These are phyloP conservation scores for Erodium trifolium DNA, from an alignment of 441 rosid genomes.

Conservation along the genomic window DNA sequence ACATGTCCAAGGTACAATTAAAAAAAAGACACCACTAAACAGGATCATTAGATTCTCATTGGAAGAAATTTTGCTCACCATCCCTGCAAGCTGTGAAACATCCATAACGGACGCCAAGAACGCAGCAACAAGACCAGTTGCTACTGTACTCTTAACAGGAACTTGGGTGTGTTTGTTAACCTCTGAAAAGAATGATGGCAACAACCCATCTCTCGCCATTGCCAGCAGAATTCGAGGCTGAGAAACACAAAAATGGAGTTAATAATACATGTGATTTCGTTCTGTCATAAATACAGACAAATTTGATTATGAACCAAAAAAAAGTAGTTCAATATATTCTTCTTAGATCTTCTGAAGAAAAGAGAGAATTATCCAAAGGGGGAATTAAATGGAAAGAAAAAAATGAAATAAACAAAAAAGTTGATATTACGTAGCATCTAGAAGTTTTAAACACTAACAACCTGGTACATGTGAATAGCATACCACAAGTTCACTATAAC, in stretches of 20 bases:
- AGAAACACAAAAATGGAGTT: conserved; percentile 12
- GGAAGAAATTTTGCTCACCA: conserved; percentile 34
- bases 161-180: conserved; percentile 50
- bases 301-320: too few species aligned
- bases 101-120: conserved; percentile 56
- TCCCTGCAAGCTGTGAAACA: conserved; percentile 62
- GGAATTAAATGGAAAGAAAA: too few species aligned
- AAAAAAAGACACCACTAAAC: too few species aligned
- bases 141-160: conserved; percentile 59
- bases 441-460: too few species aligned
- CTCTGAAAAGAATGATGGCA: conserved; percentile 71
- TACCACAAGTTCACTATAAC: too few species aligned
- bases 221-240: conserved; percentile 81
- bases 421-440: too few species aligned
- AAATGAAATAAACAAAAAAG: too few species aligned
- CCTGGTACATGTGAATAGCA: too few species aligned
- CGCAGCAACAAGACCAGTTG: conserved; percentile 53
- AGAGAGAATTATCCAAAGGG: too few species aligned
- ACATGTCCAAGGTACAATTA: neutral
- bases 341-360: too few species aligned
- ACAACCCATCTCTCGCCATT: conserved; percentile 79
- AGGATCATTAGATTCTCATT: neutral
- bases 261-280: neutral
- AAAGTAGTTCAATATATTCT: too few species aligned
- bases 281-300: too few species aligned